phyloP scores from a whole-genome alignment of 306 rosid genomes.

The Coriaria nepalensis region DNA sequence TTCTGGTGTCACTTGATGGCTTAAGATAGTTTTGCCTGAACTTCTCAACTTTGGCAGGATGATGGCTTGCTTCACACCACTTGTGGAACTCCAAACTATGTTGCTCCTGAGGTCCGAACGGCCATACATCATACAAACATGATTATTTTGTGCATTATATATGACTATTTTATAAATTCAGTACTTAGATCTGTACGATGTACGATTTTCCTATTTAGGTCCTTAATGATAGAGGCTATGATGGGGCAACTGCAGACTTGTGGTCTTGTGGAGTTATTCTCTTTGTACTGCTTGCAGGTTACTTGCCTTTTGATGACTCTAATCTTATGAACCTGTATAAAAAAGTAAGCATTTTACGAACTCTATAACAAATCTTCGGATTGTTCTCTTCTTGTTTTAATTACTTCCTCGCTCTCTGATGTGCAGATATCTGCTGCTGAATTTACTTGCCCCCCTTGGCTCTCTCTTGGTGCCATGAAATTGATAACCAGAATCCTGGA shows the following conservation, averaged over 20 bases:
- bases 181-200: too few species aligned
- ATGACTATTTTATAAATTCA: too few species aligned
- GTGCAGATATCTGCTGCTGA: constrained; percentile 85
- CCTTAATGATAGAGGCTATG: constrained; percentile 87
- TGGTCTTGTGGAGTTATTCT: constrained; percentile 99
- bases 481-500: constrained; percentile 79
- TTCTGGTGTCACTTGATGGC: constrained; percentile 2
- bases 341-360: constrained; percentile 44
- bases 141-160: too few species aligned
- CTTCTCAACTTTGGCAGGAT: constrained; percentile 37
- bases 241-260: constrained; percentile 90
- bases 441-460: constrained; percentile 92
- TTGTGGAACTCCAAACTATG: constrained; percentile 97
- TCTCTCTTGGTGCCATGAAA: constrained; percentile 82
- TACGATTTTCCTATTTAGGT: constrained; percentile 28
- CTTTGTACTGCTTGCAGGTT: constrained; percentile 95
- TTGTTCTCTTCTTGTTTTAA: constrained; percentile 7
- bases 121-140: background rate
- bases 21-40: constrained; percentile 12
- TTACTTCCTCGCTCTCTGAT: constrained; percentile 22
- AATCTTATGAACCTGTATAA: constrained; percentile 77
- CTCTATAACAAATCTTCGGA: constrained; percentile 6
- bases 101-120: constrained; percentile 81
- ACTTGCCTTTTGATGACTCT: constrained; percentile 93
- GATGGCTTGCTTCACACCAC: constrained; percentile 97